Conservation (phyloP, 192 early-diverging fungal species). For the Podila epicladia region DNA sequence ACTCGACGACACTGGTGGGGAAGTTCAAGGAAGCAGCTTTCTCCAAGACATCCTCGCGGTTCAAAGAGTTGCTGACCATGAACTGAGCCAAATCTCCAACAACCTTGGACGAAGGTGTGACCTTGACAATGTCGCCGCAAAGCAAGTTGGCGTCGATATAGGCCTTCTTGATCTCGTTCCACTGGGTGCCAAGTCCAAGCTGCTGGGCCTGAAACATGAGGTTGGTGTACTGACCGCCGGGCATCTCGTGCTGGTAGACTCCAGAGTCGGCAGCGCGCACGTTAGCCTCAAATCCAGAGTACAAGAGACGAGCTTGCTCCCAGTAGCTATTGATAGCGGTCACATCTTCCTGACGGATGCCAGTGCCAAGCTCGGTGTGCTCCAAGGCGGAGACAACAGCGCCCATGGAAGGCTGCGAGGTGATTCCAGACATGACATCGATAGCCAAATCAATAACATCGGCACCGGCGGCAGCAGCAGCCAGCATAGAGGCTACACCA, state of each 20-base stretch:
- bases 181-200: conserved; percentile 90
- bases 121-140: conserved; percentile 97
- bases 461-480: conserved; percentile 90
- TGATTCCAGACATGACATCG: conserved; percentile 94
- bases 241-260: conserved; percentile 98
- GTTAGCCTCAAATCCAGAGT: conserved; percentile 96
- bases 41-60: conserved; percentile 77
- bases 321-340: conserved; percentile 93
- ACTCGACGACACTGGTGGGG: conserved; percentile 94
- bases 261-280: conserved; percentile 89
- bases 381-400: conserved; percentile 89
- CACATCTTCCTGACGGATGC: conserved; percentile 82
- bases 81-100: conserved; percentile 99
- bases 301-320: conserved; percentile 94
- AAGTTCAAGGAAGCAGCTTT: conserved; percentile 86
- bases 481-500: conserved; percentile 95
- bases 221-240: conserved; percentile 98
- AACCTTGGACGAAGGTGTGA: conserved; percentile 97
- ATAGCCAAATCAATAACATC: conserved; percentile 95
- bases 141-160: conserved; percentile 92
- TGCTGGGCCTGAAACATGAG: conserved; percentile 97
- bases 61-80: conserved; percentile 92
- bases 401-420: conserved; percentile 98
- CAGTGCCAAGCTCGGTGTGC: conserved; percentile 84
- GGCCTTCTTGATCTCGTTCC: conserved; percentile 94